Percentiles rank a stretch among this genome's conserved stretches.
Evolutionary conservation across 495 filamentous ascomycete genomes (phyloP).

Genomic region (Daldinia caldariorum): DNA sequence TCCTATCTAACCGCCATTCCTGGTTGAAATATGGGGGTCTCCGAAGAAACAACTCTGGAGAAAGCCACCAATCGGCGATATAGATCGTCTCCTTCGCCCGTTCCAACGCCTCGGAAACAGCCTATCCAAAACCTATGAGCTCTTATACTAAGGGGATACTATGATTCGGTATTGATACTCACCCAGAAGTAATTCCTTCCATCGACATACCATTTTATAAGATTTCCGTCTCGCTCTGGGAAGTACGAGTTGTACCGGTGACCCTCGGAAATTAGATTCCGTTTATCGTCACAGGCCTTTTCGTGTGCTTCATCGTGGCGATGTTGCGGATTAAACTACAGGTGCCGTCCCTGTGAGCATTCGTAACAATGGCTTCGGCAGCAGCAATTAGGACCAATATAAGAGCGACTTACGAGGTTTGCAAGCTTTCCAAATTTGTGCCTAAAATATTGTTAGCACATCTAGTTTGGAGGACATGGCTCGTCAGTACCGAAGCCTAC

Average conservation of each 20-base stretch:
- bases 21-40: constrained; percentile 81
- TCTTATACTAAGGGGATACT: background rate
- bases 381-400: background rate
- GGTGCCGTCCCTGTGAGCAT: constrained; percentile 13
- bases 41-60: constrained; percentile 89
- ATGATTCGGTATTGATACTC: constrained; percentile 27
- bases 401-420: constrained; percentile 55
- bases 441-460: constrained; percentile 41
- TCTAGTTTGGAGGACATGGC: background rate
- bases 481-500: constrained; percentile 38
- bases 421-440: constrained; percentile 65
- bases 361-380: background rate
- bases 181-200: constrained; percentile 91
- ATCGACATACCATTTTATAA: constrained; percentile 97
- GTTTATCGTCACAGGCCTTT: constrained; percentile 80
- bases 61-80: constrained; percentile 97
- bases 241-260: constrained; percentile 91
- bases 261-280: constrained; percentile 72
- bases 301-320: constrained; percentile 96
- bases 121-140: constrained; percentile 47
- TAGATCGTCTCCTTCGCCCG: constrained; percentile 92
- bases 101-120: constrained; percentile 87
- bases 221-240: constrained; percentile 83
- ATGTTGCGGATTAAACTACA: constrained; percentile 82
- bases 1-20: constrained; percentile 87